phyloP scores from a whole-genome alignment of 163 green algal genomes.

The Scenedesmus sp. region DNA sequence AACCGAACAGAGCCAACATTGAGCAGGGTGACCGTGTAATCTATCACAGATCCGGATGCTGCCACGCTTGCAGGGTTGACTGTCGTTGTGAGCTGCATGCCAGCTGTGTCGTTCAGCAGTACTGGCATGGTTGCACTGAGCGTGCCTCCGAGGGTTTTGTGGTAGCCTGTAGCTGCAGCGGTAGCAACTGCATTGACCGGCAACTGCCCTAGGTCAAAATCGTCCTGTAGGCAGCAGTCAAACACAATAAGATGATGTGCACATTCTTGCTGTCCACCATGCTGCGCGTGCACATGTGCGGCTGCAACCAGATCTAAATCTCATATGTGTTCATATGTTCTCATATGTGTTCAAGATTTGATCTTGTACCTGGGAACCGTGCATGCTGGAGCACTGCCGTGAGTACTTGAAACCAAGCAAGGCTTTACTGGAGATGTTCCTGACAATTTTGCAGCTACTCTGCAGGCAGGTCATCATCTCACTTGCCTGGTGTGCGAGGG shows the following conservation, averaged over 20 bases:
- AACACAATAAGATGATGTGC: not conserved
- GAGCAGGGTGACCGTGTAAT: not conserved
- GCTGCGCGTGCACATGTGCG: not conserved
- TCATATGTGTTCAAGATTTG: too few species aligned
- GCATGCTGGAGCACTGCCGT: too few species aligned
- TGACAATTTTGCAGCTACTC: too few species aligned
- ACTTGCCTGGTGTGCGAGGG: not conserved
- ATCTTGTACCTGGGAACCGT: too few species aligned
- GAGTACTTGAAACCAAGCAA: not conserved
- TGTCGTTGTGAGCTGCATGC: not conserved
- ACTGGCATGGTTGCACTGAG: not conserved
- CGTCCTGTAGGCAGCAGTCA: not conserved
- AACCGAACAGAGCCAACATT: not conserved
- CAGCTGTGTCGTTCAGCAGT: not conserved
- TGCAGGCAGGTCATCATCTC: too few species aligned
- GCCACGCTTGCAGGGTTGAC: not conserved
- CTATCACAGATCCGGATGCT: not conserved
- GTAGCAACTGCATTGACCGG: not conserved
- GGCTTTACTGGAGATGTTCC: too few species aligned
- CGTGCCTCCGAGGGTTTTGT: not conserved
- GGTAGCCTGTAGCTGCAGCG: not conserved
- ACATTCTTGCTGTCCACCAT: not conserved
- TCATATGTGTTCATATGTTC: too few species aligned
- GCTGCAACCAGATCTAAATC: too few species aligned
- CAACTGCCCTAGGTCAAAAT: not conserved